Percentiles rank a stretch among this genome's conserved stretches.
phyloP scores from a whole-genome alignment of 192 early-diverging fungal genomes.

The Gryganskiella cystojenkinii region DNA sequence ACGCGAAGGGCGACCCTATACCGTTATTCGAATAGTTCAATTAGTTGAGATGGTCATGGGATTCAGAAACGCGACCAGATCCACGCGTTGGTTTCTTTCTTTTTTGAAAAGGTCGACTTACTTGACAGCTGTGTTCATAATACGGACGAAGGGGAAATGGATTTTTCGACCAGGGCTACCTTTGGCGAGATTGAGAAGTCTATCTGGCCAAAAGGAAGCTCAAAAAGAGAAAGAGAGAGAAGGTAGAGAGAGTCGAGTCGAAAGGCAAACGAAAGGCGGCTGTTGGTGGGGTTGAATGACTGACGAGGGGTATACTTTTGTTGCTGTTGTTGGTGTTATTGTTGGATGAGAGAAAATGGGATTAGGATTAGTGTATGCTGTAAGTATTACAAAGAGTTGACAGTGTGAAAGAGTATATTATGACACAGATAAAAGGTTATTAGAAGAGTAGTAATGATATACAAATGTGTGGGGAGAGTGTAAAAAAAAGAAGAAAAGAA shows the following conservation, averaged over 20 bases:
- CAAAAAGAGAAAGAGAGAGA: slow-evolving; percentile 1
- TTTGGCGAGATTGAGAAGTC: not conserved
- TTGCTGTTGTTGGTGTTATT: not conserved
- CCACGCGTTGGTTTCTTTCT: not conserved
- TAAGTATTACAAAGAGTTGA: too few relatives aligned
- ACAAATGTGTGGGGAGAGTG: not conserved
- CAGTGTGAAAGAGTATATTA: too few relatives aligned
- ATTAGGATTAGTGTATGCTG: not conserved
- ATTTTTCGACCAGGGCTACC: too few relatives aligned
- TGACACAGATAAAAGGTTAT: slow-evolving; percentile 6
- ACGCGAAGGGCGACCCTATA: slow-evolving; percentile 82
- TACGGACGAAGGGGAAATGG: slow-evolving; percentile 21
- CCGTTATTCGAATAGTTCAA: not conserved
- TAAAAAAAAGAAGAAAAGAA: slow-evolving; percentile 24
- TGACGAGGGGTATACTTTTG: slow-evolving; percentile 4
- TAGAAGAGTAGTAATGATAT: slow-evolving; percentile 16
- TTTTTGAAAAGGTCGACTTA: slow-evolving; percentile 23
- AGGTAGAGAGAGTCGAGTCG: slow-evolving; percentile 2
- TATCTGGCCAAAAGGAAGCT: slow-evolving; percentile 20
- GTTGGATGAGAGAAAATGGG: not conserved
- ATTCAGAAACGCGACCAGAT: slow-evolving; percentile 1
- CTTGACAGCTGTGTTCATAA: slow-evolving; percentile 56
- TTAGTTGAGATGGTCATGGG: not conserved
- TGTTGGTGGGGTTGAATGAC: too few relatives aligned
- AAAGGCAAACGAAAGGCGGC: too few relatives aligned